Evolutionary conservation across 495 filamentous ascomycete species (phyloP).

Genomic region (Neurospora sp.): DNA sequence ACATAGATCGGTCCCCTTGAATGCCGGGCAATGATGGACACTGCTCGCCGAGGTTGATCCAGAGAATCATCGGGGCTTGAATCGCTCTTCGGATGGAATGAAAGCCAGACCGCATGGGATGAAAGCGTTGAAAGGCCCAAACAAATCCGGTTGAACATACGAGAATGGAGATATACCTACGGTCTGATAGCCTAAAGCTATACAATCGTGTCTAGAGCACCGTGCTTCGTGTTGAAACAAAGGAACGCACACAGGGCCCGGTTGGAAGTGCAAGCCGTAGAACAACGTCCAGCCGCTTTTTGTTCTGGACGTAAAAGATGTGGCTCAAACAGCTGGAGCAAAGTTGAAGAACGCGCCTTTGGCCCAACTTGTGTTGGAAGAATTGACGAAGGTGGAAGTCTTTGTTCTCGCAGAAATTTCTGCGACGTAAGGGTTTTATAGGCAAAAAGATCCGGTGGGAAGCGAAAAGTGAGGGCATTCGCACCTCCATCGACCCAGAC

Average conservation of each 20-base stretch:
- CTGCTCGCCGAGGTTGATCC: neutral
- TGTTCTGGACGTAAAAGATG: neutral
- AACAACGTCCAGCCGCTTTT: neutral
- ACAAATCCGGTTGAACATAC: neutral
- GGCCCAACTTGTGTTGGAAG: neutral
- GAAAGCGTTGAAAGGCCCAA: conserved; percentile 10
- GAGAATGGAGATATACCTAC: neutral
- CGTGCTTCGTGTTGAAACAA: neutral
- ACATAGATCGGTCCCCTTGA: neutral
- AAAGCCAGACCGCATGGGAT: conserved; percentile 15
- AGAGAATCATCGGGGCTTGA: neutral
- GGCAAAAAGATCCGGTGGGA: neutral
- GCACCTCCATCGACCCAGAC: neutral
- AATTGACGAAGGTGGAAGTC: neutral
- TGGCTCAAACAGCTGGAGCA: neutral
- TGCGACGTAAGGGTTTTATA: neutral
- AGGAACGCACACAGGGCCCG: neutral
- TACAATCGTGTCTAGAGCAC: neutral
- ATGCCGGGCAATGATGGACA: neutral
- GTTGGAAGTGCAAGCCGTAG: neutral
- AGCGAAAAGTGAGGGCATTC: neutral
- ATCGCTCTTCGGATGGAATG: conserved; percentile 15
- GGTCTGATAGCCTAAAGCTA: neutral
- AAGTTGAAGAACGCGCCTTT: neutral
- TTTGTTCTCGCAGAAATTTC: neutral